Evolutionary conservation across 208 protist species (phyloP).

Genomic region (Crithidia brevicula): DNA sequence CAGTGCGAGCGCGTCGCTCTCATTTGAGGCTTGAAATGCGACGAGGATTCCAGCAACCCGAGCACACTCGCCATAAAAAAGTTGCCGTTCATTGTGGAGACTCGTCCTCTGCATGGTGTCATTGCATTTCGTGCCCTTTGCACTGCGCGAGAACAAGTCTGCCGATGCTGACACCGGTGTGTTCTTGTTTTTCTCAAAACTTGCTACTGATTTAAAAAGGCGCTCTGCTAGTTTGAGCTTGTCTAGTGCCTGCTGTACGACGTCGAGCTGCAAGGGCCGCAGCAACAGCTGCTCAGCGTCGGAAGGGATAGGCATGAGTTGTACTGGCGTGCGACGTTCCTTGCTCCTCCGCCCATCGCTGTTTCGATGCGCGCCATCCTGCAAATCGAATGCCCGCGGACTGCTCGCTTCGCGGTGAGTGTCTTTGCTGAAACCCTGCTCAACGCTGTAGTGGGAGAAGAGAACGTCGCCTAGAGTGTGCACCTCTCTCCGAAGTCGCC

Average conservation of each 20-base stretch:
- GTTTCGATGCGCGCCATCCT: background rate
- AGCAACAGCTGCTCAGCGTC: constrained; percentile 22
- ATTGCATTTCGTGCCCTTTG: background rate
- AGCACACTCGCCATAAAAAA: constrained; percentile 11
- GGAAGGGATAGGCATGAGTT: constrained; percentile 6
- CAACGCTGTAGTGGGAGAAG: background rate
- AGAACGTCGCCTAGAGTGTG: constrained; percentile 12
- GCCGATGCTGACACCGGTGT: no score
- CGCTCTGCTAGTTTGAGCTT: constrained; percentile 1
- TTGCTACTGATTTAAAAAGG: background rate
- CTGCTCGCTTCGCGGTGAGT: no score
- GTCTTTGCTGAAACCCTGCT: background rate
- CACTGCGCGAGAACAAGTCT: background rate
- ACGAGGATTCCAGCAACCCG: constrained; percentile 19
- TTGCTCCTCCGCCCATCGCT: background rate
- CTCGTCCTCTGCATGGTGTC: background rate
- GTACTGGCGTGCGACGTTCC: constrained; percentile 8
- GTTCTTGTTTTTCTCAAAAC: background rate
- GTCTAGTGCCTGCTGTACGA: background rate
- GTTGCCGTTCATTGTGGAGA: background rate
- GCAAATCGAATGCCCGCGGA: background rate
- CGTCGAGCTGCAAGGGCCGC: constrained; percentile 18
- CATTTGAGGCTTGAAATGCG: constrained; percentile 2
- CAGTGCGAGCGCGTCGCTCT: constrained; percentile 19
- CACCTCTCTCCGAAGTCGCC: constrained; percentile 7